Evolutionary conservation across 2,329 filamentous ascomycete species (phyloP).

Genomic region (Cercospora sesami): DNA sequence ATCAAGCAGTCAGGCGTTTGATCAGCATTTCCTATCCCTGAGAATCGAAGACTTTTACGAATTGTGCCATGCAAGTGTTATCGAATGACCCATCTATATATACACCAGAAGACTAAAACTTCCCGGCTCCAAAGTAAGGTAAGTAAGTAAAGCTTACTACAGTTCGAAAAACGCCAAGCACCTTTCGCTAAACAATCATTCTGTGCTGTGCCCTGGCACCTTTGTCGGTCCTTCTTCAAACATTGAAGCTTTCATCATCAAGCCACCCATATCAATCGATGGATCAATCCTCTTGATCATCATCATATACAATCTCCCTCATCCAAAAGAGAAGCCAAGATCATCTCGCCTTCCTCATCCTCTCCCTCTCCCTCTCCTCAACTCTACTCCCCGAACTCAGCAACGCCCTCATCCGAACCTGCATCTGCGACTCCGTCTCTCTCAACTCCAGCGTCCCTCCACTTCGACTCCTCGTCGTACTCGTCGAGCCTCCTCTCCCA

Average conservation of each 20-base stretch:
- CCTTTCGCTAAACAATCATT: neutral
- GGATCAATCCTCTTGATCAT: neutral
- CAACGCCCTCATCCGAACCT: slow-evolving; percentile 4
- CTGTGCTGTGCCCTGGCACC: neutral
- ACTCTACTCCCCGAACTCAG: slow-evolving; percentile 4
- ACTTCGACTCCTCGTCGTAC: slow-evolving; percentile 18
- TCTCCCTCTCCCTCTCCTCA: slow-evolving; percentile 1
- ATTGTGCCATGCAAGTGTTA: neutral
- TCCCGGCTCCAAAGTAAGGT: neutral
- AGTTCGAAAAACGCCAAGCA: neutral
- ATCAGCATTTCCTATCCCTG: neutral
- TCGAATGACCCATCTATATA: neutral
- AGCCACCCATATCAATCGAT: neutral
- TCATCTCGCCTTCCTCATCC: neutral
- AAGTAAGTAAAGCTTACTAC: neutral
- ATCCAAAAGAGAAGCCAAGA: neutral
- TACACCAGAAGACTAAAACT: neutral
- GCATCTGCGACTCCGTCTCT: slow-evolving; percentile 12
- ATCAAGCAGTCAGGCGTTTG: neutral
- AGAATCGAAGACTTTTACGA: neutral
- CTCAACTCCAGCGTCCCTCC: slow-evolving; percentile 18
- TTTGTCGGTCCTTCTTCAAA: too few relatives aligned
- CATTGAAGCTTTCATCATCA: neutral
- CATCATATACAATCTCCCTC: neutral
- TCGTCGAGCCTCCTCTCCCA: slow-evolving; percentile 22